Base-by-base conservation (phyloP, 2,329 filamentous ascomycete species). In the Cordyceps cicadae region DNA sequence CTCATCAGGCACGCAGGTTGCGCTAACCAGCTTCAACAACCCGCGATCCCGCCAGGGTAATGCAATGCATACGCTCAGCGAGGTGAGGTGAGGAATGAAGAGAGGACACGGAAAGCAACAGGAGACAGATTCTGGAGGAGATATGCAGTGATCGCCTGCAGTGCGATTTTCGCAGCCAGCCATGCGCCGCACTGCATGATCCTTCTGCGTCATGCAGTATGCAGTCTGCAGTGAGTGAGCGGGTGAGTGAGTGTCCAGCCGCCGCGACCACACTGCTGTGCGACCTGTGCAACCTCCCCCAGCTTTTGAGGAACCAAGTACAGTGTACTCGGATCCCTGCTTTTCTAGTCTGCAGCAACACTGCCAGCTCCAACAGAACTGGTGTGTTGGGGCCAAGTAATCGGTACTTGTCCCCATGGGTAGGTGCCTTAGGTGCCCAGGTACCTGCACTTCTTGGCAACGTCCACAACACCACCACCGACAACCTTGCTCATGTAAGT, bases 201-300 rank as follows among this genome's bases (percentile, higher is more conserved):
- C 21, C 21, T 7, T 32, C n/a, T n/a, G n/a, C n/a, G n/a, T n/a
- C n/a, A n/a, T n/a, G 24, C 24, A 24, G 24, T 24, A 24, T 24
- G 24, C 24, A 24, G 24, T 24, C 2, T 24, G 24, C 24, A 24
- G n/a, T n/a, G n/a, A n/a, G n/a, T n/a, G n/a, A n/a, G n/a, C n/a
- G n/a, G n/a, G n/a, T n/a, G n/a, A n/a, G n/a, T n/a, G 5, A 29
- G 21, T 43, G 19, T 21, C 37, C 34, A 41, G 51, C 51, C 51
- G 29, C 37, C 5, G 51, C 51, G 37, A 11, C n/a, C n/a, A n/a
- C n/a, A n/a, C 51, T 54, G 51, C 15, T 14, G 34, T 54, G 41
- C 51, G 41, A 41, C 21, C 51, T 53, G 34, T 54, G 41, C 51
- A 53, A 41, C 34, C 51, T 53, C 51, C 51, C 51, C 51, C 51